phyloP scores from a whole-genome alignment of 192 early-diverging fungal genomes.

The Podila verticillata region DNA sequence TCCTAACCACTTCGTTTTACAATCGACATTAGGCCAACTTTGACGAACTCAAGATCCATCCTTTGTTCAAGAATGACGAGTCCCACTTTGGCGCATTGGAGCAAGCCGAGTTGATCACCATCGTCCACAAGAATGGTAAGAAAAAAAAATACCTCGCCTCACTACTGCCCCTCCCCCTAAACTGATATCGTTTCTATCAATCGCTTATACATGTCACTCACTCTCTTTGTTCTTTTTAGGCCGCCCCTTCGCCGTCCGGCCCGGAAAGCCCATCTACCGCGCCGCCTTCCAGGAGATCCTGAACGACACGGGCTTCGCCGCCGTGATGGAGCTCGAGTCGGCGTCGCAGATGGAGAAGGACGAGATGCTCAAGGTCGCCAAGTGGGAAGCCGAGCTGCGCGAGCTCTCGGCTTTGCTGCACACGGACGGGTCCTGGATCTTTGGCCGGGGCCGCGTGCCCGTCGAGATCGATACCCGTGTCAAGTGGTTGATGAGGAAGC shows the following conservation, averaged over 20 bases:
- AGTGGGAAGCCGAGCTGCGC: conserved; percentile 69
- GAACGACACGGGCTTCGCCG: conserved; percentile 73
- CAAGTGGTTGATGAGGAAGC: conserved; percentile 63
- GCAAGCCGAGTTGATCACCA: conserved; percentile 86
- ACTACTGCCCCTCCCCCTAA: neutral
- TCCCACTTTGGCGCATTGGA: conserved; percentile 86
- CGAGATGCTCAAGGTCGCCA: conserved; percentile 70
- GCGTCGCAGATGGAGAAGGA: conserved; percentile 67
- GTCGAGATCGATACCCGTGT: conserved; percentile 67
- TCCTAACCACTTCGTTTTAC: too few relatives aligned
- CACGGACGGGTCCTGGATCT: conserved; percentile 59
- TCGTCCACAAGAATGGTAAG: conserved; percentile 78
- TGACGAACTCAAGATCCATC: conserved; percentile 82
- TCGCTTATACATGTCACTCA: too few relatives aligned
- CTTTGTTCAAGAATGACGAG: conserved; percentile 90
- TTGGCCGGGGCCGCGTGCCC: conserved; percentile 62
- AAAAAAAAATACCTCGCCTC: neutral
- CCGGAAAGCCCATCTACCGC: conserved; percentile 86
- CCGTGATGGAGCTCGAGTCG: conserved; percentile 82
- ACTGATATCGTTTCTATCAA: neutral
- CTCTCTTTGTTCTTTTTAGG: conserved; percentile 53
- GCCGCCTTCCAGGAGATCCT: conserved; percentile 82
- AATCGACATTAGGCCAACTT: conserved; percentile 67
- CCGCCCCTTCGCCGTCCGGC: conserved; percentile 79
- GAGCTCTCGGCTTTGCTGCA: conserved; percentile 58